Evolutionary conservation across 2,329 filamentous ascomycete species (phyloP).

Genomic region (Fusarium compactum): DNA sequence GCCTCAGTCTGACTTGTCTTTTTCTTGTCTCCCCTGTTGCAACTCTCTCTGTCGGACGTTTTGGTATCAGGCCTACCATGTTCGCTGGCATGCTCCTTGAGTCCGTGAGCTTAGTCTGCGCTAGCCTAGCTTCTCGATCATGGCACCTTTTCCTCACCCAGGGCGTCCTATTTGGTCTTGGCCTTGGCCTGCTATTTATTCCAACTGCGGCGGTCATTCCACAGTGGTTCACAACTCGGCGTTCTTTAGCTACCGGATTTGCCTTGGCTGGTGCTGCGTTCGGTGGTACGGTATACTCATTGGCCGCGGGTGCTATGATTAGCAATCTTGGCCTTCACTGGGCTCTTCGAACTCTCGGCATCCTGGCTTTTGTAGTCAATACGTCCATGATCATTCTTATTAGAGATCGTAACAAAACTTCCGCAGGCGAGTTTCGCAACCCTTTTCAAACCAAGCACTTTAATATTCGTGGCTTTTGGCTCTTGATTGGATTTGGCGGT

Average conservation of each 20-base stretch:
- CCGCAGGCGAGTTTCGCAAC: constrained; percentile 74
- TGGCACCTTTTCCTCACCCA: constrained; percentile 84
- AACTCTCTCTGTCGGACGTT: constrained; percentile 69
- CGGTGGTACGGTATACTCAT: constrained; percentile 76
- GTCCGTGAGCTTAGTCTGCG: constrained; percentile 73
- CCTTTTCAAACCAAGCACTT: constrained; percentile 68
- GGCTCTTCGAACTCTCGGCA: constrained; percentile 74
- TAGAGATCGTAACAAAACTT: constrained; percentile 76
- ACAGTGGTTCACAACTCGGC: constrained; percentile 78
- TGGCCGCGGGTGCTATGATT: constrained; percentile 77
- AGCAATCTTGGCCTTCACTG: constrained; percentile 71
- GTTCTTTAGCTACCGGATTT: constrained; percentile 77
- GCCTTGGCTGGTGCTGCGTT: constrained; percentile 77
- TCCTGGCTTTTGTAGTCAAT: constrained; percentile 74
- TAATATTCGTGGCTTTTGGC: constrained; percentile 65
- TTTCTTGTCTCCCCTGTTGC: constrained; percentile 76
- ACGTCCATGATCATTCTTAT: constrained; percentile 71
- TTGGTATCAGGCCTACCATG: constrained; percentile 73
- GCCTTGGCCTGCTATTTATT: constrained; percentile 82
- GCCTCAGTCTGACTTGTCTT: constrained; percentile 57
- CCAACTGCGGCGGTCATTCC: constrained; percentile 74
- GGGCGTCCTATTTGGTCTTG: constrained; percentile 79
- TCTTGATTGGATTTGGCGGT: constrained; percentile 75
- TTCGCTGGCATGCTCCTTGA: constrained; percentile 75
- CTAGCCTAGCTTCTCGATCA: constrained; percentile 74